Evolutionary conservation across 2,329 filamentous ascomycete species (phyloP).

Genomic region (Colletotrichum sp.): DNA sequence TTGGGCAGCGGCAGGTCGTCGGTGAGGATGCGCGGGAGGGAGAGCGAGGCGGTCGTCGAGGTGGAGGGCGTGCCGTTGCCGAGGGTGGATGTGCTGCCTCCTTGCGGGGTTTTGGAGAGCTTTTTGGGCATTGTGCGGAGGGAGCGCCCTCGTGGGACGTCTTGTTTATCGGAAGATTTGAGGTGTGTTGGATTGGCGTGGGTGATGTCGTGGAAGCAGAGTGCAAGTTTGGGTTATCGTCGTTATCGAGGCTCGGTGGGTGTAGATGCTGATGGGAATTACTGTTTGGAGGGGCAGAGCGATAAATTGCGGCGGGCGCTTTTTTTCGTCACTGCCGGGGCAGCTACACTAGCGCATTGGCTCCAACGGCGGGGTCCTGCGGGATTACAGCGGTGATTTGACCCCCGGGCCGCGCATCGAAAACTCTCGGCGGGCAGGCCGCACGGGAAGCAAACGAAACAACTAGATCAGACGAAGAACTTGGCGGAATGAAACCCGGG

Average conservation of each 20-base stretch:
- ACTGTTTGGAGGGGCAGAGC: background rate
- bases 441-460: background rate
- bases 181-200: background rate
- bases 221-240: background rate
- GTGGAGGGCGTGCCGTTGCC: slow-evolving; percentile 22
- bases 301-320: background rate
- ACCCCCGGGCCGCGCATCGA: background rate
- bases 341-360: background rate
- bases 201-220: background rate
- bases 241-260: background rate
- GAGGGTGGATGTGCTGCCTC: slow-evolving; percentile 27
- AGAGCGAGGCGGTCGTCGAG: slow-evolving; percentile 25
- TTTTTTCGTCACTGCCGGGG: background rate
- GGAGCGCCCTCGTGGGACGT: background rate
- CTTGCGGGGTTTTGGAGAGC: slow-evolving; percentile 29
- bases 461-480: background rate
- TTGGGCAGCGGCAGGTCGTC: slow-evolving; percentile 75
- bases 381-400: background rate
- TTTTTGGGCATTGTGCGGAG: slow-evolving; percentile 34
- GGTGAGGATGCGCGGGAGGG: slow-evolving; percentile 47
- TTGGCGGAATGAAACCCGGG: background rate
- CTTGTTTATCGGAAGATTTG: rapidly evolving
- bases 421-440: background rate
- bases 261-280: background rate
- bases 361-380: background rate